Evolutionary conservation across 2,329 filamentous ascomycete species (phyloP).

Genomic region (Beauveria medogensis): DNA sequence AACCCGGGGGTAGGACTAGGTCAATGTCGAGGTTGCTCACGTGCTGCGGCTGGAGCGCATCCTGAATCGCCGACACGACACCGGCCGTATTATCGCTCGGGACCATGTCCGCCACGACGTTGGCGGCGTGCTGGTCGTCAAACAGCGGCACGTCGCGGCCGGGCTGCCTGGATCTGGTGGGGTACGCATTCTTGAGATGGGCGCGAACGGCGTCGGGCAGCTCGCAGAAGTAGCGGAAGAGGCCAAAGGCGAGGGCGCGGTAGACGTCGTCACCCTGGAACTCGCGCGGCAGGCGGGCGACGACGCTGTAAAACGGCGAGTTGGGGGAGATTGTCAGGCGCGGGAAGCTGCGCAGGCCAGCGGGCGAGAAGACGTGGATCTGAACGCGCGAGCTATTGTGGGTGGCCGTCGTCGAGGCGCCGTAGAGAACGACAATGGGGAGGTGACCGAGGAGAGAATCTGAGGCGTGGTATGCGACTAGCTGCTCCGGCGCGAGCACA

Average conservation of each 20-base stretch:
- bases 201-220: constrained; percentile 69
- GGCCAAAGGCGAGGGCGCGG: constrained; percentile 80
- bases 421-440: constrained; percentile 84
- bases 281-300: constrained; percentile 82
- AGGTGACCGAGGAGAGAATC: constrained; percentile 77
- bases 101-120: constrained; percentile 77
- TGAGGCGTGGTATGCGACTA: constrained; percentile 81
- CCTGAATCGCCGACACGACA: constrained; percentile 63
- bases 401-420: constrained; percentile 77
- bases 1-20: constrained; percentile 70
- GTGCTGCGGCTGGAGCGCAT: constrained; percentile 72
- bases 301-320: constrained; percentile 82
- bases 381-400: constrained; percentile 90
- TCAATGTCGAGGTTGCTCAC: constrained; percentile 83
- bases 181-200: constrained; percentile 54
- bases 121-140: constrained; percentile 85
- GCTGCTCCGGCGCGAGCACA: constrained; percentile 69
- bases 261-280: constrained; percentile 93
- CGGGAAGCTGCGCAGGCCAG: constrained; percentile 81
- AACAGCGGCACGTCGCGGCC: constrained; percentile 65
- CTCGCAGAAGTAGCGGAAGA: constrained; percentile 92
- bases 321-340: constrained; percentile 90
- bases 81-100: constrained; percentile 69
- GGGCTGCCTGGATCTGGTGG: constrained; percentile 41
- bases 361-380: constrained; percentile 82